These are phyloP conservation scores for Fusarium nurragi DNA, from an alignment of 2,329 filamentous ascomycete species.

Conservation along the genomic window DNA sequence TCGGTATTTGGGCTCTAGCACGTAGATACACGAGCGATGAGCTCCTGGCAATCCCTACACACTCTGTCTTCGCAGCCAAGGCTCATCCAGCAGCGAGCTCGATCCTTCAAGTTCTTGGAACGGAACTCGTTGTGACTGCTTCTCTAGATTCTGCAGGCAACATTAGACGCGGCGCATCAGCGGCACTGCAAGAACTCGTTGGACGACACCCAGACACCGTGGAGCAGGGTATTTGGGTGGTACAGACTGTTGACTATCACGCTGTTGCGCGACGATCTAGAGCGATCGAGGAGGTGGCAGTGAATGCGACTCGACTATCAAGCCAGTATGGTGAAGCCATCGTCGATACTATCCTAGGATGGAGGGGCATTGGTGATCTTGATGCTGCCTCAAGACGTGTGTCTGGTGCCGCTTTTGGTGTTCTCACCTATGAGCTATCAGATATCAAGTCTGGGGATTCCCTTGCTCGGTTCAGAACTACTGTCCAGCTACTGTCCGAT, in stretches of 20 bases:
- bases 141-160: constrained; percentile 92
- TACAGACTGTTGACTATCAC: constrained; percentile 93
- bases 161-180: constrained; percentile 90
- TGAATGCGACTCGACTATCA: constrained; percentile 73
- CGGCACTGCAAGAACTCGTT: constrained; percentile 91
- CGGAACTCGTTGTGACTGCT: constrained; percentile 81
- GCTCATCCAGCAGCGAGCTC: constrained; percentile 52
- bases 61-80: constrained; percentile 55
- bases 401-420: constrained; percentile 75
- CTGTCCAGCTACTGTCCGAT: constrained; percentile 55
- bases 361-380: constrained; percentile 86
- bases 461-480: constrained; percentile 45
- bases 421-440: constrained; percentile 58
- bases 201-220: constrained; percentile 91
- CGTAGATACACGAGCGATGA: constrained; percentile 86
- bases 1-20: constrained; percentile 93
- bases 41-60: constrained; percentile 69
- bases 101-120: constrained; percentile 80
- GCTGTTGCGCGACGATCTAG: constrained; percentile 86
- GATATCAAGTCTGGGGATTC: constrained; percentile 27
- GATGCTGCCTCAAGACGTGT: constrained; percentile 78
- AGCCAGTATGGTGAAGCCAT: constrained; percentile 76
- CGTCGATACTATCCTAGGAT: constrained; percentile 76
- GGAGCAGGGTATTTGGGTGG: constrained; percentile 80
- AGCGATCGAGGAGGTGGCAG: constrained; percentile 81